Evolutionary conservation across 352 stramenopile species (phyloP), one percentile per base, ranked within the genome.

Genomic region (Phytopythium cucurbitacearum): DNA sequence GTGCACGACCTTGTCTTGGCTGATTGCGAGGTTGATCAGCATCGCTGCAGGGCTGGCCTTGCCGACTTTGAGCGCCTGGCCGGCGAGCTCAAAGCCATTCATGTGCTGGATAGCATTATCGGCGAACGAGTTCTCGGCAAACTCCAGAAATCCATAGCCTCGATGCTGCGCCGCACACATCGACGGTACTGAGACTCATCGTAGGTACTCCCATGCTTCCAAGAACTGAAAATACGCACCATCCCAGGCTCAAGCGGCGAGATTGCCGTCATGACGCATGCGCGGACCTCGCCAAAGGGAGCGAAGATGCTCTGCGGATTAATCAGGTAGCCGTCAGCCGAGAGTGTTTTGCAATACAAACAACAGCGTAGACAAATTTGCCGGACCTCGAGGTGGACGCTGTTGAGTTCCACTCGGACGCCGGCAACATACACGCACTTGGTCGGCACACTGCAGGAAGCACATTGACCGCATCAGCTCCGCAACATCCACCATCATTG

Each of bases 31-130:
- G 40, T 91, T 89, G 57, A 87, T 81, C 5, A 73, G 54, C 62
- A 89, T 76, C 4, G 81, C 78, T 5, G 73, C 64, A 35, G 80
- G 59, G 46, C 81, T 91, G 33, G 81, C 81, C 56, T 91, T 91
- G 56, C 81, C 81, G 4, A 91, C 79, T 58, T 87, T 84, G 10
- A 91, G 79, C 15, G 80, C 64, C 44, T 89, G 76, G 9, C 81
- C 81, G 36, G 81, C 81, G 13, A 91, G 55, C 33, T 91, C 81
- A 51, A 91, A 91, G 28, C 75, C 76, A 54, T 91, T 81, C 81
- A 91, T 91, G 51, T 91, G 81, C 62, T 91, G 78, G 41, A 91
- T 89, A 12, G 81, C 81, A 57, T 70, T 91, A 48, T 44, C 41
- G 10, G 81, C 81, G 11, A 63, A 84, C 10, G 46, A 67, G 40